Base-by-base conservation (phyloP, 1,139 yeast species). In the Blastobotrys malaysiensis region DNA sequence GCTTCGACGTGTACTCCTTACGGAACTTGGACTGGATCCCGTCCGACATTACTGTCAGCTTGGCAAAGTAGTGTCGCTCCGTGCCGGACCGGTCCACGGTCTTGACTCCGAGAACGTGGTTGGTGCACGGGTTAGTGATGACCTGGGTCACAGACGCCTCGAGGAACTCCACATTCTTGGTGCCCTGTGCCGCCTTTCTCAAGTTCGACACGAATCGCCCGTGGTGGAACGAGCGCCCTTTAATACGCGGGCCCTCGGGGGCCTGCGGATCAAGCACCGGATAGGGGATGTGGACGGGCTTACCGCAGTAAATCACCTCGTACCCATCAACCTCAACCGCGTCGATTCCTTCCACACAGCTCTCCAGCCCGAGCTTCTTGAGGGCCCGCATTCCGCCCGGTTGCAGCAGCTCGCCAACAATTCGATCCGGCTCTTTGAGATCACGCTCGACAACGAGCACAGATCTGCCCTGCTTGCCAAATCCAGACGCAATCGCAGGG, bases 11-110 rank as follows among this genome's bases (percentile, higher is more conserved):
- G 52, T 87, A 76, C 59, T 84, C 85, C 67, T 84, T 88, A 68
- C 99, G 81, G 75, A 93, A 90, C 69, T 86, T 90, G 57, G 97
- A 89, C 66, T 89, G 90, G 57, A 93, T 91, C 54, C 99, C 99
- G 71, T 93, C 99, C 66, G 96, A 89, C 53, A 88, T 80, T 43
- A 91, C 77, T 5, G 91, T 86, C 57, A 90, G 69, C 55, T 83
- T 80, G 3, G 86, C 88, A 46, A 72, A 71, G 71, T 78, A 83
- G 19, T 72, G 67, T 11, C 48, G 43, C 45, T 58, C 58, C n/a
- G 52, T 49, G 13, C 55, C 52, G 26, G 64, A 68, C 55, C 63
- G 62, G 53, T 57, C 60, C 14, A 62, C 59, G n/a, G 67, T 65
- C 52, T 74, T 74, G 36, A 90, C 90, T 16, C 98, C 98, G 18